phyloP scores from a whole-genome alignment of 345 rosid genomes.

The Angophora floribunda region DNA sequence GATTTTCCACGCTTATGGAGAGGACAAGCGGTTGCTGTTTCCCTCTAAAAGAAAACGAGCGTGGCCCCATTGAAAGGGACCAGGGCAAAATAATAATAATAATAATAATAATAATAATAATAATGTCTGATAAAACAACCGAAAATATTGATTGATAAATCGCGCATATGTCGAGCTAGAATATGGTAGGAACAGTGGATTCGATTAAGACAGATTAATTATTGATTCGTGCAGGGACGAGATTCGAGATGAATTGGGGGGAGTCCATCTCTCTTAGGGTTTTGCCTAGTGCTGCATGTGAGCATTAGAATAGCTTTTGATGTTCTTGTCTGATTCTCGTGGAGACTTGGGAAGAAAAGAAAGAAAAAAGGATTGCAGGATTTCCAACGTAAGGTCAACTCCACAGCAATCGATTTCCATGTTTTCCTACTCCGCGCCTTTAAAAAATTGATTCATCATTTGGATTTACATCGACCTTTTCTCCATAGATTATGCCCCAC shows the following conservation, averaged over 20 bases:
- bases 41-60: background rate
- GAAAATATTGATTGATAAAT: background rate
- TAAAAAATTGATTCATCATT: background rate
- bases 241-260: constrained; percentile 2
- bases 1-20: background rate
- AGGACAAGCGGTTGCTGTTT: background rate
- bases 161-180: background rate
- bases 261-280: background rate
- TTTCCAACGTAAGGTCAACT: constrained; percentile 21
- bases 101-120: background rate
- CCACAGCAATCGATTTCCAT: background rate
- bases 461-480: background rate
- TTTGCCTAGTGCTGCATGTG: constrained; percentile 4
- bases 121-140: background rate
- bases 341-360: background rate
- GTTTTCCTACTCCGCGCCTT: background rate
- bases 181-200: background rate
- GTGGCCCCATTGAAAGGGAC: background rate
- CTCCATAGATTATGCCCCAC: background rate
- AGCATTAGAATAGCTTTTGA: background rate
- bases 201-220: background rate
- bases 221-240: background rate
- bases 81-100: background rate
- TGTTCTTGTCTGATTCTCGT: constrained; percentile 1
- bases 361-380: background rate